Percentiles rank a stretch among this genome's conserved stretches.
Evolutionary conservation across 352 stramenopile species (phyloP).

Genomic region (Phytophthora meadii): DNA sequence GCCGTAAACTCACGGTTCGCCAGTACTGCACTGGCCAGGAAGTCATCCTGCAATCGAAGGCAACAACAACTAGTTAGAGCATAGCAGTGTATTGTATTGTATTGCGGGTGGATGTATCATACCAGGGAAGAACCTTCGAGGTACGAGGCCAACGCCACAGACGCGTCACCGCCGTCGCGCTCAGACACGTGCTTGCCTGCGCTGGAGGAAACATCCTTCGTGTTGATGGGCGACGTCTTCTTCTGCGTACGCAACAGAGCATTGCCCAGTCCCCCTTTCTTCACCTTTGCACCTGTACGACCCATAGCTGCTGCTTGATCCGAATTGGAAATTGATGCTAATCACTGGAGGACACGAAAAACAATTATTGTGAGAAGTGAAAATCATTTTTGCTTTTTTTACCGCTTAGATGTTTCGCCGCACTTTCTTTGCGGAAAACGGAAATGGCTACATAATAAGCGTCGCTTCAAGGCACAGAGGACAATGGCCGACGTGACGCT

Average conservation of each 20-base stretch:
- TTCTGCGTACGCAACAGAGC: constrained; percentile 82
- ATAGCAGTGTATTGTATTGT: not conserved
- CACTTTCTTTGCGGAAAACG: not conserved
- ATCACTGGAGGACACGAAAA: constrained; percentile 27
- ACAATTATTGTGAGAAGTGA: constrained; percentile 5
- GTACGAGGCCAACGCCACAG: constrained; percentile 83
- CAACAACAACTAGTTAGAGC: constrained; percentile 6
- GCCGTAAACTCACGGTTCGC: constrained; percentile 93
- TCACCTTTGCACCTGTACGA: constrained; percentile 74
- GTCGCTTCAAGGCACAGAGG: not conserved
- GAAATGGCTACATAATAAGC: constrained; percentile 10
- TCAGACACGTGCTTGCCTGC: constrained; percentile 87
- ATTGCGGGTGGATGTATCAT: not conserved
- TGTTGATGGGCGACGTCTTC: constrained; percentile 71
- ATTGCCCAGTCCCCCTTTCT: constrained; percentile 78
- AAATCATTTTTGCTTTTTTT: not conserved
- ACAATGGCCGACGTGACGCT: constrained; percentile 42
- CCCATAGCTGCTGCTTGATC: constrained; percentile 51
- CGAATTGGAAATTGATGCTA: constrained; percentile 22
- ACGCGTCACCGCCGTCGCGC: constrained; percentile 82
- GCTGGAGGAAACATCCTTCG: constrained; percentile 80
- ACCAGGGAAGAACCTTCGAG: constrained; percentile 87
- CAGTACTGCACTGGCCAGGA: constrained; percentile 92
- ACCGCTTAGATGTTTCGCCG: constrained; percentile 6
- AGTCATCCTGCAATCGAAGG: constrained; percentile 80